Base-by-base conservation (phyloP, 139 green algal species). In the Spirogloea muscicola region DNA sequence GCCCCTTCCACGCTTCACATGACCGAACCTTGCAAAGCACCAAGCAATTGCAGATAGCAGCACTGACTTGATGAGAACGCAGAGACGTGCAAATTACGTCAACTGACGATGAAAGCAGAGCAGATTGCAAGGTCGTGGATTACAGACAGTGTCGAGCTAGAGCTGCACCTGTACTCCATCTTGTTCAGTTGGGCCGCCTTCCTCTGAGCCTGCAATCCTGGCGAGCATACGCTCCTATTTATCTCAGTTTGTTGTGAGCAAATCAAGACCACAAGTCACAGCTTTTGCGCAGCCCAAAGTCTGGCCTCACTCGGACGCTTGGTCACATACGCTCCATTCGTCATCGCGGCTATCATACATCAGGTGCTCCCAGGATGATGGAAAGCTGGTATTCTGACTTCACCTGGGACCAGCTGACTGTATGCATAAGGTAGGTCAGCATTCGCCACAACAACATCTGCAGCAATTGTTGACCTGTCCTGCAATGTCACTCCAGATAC, bases 401-500 rank as follows among this genome's bases (percentile, higher is more conserved):
- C 36, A 64, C 55, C 55, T 64, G 29, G 29, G 10, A 64, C 10
- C 10, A 64, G 55, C 10, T 64, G 10, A 13, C 10, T 13, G 36
- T 27, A 9, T 10, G 36, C 55, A 13, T 41, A 75, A 36, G 80
- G 74, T 3, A 86, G 27, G 49, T 86, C 80, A 5, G 67, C 41
- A 51, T 86, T 86, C 13, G 71, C 82, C 1, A 96, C 76, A 3
- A 96, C 89, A 0, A 90, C 29, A 42, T 91, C 81, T 0, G 90
- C 88, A 1, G 62, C 21, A 7, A 93, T 4, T 16, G 34, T 3
- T 37, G 79, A 48, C 0, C 91, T 90, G 3, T 72, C 68, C 21
- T 71, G 64, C 27, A 91, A 76, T n/a, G 37, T 49, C 4, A 96
- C 88, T 0, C 89, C 89, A 7, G 65, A 80, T 0, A 88, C 88